phyloP scores from a whole-genome alignment of 768 basidiomycete species.

The Mycena venus region DNA sequence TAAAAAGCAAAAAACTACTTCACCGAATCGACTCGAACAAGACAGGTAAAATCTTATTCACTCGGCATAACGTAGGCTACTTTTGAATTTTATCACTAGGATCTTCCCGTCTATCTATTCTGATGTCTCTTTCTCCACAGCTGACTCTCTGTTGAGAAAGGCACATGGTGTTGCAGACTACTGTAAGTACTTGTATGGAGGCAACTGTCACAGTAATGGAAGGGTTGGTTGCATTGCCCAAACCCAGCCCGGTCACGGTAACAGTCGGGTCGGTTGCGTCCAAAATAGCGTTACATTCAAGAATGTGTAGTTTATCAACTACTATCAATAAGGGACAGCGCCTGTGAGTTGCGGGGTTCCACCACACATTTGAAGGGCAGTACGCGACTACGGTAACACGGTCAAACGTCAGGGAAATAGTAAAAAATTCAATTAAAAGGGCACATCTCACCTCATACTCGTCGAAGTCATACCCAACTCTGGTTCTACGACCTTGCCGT shows the following conservation, averaged over 20 bases:
- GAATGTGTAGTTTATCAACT: not conserved
- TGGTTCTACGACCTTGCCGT: not conserved
- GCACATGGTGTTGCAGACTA: no score
- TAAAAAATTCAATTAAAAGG: not conserved
- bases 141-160: no score
- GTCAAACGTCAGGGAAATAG: not conserved
- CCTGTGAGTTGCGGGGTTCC: conserved; percentile 8
- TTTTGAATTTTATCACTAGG: no score
- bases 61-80: no score
- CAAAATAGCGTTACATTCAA: no score
- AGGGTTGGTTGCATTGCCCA: not conserved
- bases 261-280: not conserved
- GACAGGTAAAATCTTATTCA: not conserved
- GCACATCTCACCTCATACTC: conserved; percentile 9
- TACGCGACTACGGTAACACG: not conserved
- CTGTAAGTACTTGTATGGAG: not conserved
- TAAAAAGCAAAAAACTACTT: not conserved
- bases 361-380: conserved; percentile 21
- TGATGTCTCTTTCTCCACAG: no score
- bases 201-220: not conserved
- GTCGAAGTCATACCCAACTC: conserved; percentile 4
- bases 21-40: not conserved
- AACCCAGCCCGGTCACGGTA: not conserved
- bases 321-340: not conserved
- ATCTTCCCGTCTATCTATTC: no score